These are phyloP conservation scores for Sphagnum magellanicum DNA, from an alignment of 228 moss, liverwort and hornwort species.

Conservation along the genomic window DNA sequence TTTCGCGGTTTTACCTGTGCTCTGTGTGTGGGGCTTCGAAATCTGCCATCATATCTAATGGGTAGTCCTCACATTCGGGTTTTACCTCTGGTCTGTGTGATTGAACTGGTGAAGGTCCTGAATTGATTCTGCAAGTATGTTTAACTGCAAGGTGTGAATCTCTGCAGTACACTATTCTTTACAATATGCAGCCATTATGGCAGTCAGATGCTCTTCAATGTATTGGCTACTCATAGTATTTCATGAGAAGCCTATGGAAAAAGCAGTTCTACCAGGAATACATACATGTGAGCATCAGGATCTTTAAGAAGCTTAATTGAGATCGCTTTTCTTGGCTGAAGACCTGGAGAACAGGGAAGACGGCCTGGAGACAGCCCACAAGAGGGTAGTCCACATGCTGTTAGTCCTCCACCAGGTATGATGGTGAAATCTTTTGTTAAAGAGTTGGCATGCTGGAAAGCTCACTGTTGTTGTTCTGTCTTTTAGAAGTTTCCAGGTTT, in stretches of 20 bases:
- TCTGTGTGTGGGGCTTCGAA: no score
- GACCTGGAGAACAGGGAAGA: conserved; percentile 30
- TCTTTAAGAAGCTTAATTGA: background rate
- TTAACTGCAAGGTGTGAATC: no score
- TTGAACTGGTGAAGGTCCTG: no score
- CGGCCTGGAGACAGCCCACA: conserved; percentile 36
- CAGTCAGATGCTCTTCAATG: background rate
- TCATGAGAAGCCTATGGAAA: background rate
- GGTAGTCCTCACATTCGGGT: no score
- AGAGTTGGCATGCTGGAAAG: background rate
- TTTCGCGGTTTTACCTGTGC: no score
- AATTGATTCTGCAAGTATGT: no score
- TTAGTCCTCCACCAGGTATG: conserved; percentile 4
- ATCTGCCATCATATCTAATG: no score
- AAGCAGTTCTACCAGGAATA: background rate
- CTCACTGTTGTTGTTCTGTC: background rate
- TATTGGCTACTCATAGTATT: background rate
- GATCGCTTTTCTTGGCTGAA: background rate
- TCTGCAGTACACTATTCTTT: background rate
- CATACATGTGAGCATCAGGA: background rate
- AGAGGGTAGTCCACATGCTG: conserved; percentile 16
- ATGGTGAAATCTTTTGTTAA: no score
- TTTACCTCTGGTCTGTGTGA: no score
- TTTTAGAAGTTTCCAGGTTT: no score
- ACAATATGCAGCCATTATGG: background rate